Evolutionary conservation across 345 rosid species (phyloP).

Genomic region (Euphorbia tirucalli): DNA sequence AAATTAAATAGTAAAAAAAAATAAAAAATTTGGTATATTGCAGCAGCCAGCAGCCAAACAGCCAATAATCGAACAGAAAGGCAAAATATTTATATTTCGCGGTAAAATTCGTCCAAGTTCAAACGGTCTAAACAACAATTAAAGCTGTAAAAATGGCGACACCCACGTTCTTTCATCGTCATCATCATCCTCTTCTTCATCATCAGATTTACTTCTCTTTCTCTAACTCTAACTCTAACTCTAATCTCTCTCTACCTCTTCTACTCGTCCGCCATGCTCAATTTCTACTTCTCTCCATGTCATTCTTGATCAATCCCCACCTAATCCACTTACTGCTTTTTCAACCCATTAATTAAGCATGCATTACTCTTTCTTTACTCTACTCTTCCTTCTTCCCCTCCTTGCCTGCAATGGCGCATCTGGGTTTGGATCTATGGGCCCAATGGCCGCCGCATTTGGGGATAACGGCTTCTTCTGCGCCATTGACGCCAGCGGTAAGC

Average conservation of each 20-base stretch:
- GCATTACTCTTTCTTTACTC: slow-evolving; percentile 24
- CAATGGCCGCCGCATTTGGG: slow-evolving; percentile 79
- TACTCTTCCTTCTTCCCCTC: slow-evolving; percentile 29
- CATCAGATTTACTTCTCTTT: not conserved
- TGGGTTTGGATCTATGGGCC: slow-evolving; percentile 83
- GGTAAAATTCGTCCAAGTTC: slow-evolving; percentile 17
- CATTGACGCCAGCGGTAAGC: slow-evolving; percentile 86
- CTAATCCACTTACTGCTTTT: not conserved
- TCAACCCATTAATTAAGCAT: slow-evolving; percentile 11
- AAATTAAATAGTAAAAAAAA: no score
- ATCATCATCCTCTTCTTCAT: not conserved
- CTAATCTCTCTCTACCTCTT: not conserved
- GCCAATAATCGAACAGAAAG: not conserved
- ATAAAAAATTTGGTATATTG: no score
- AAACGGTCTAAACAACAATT: slow-evolving; percentile 1
- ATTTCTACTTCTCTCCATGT: slow-evolving; percentile 16
- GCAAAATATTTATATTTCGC: slow-evolving; percentile 12
- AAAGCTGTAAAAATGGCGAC: slow-evolving; percentile 33
- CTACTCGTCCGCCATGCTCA: not conserved
- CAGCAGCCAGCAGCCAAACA: not conserved
- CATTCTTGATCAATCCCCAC: slow-evolving; percentile 6
- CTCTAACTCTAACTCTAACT: not conserved
- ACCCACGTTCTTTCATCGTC: slow-evolving; percentile 29
- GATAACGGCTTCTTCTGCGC: slow-evolving; percentile 87
- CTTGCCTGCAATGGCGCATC: slow-evolving; percentile 34